Base-by-base conservation (phyloP, 306 rosid species). In the Gastrolobium bilobum region DNA sequence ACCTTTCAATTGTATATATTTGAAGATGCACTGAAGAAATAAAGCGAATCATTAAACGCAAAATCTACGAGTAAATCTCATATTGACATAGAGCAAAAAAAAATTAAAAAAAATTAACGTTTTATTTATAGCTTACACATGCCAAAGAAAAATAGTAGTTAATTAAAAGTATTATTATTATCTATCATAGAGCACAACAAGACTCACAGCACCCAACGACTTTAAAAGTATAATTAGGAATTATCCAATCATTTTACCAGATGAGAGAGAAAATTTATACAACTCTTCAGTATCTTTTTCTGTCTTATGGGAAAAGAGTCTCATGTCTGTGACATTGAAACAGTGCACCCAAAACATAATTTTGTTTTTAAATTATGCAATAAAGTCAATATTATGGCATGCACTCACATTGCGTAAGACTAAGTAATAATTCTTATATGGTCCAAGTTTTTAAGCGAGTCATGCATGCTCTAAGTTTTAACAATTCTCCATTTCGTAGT, bases 291-390 rank as follows among this genome's bases (percentile, higher is more conserved):
- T 20, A 20, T 20, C 30, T 67, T n/a, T 15, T 2, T 20, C 2
- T 34, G 60, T 44, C 71, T 62, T 15, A 7, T 47, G 53, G 64
- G 73, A 51, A 61, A 37, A 62, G 53, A 15, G 9, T 11, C 4
- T 6, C 42, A 6, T 50, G 43, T 68, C 81, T 61, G 73, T 76
- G 81, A 64, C 34, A 52, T 6, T n/a, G 42, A 50, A 64, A 50
- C 64, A 60, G 4, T 74, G 44, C 15, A 0, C 4, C 57, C 59
- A 11, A 15, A 30, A 3, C 34, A 6, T 2, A 57, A 42, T 40
- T 52, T 37, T 37, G 35, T 26, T 42, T 65, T 30, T 65, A 40
- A 38, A n/a, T 6, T 63, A 38, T 38, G 50, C 47, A 63, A 37
- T 63, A 39, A 14, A 14, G 33, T 63, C 4, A 6, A 54, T 4